phyloP scores from a whole-genome alignment of 192 early-diverging fungal species.

The Linderina pennispora region DNA sequence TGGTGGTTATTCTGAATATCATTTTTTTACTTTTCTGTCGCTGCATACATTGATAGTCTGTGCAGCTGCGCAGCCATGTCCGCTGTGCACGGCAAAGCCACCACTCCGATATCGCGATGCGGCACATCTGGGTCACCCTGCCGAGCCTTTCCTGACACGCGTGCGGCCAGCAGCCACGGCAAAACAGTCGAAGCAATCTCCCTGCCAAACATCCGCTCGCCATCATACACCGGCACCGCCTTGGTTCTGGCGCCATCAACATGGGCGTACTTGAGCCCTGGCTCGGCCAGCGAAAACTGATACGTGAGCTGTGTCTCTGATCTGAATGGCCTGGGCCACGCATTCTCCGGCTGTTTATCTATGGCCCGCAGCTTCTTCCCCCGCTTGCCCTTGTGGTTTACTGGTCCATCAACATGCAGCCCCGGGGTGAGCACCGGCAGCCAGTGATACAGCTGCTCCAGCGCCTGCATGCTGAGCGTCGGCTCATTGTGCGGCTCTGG shows the following conservation, averaged over 20 bases:
- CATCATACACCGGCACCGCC: conserved; percentile 23
- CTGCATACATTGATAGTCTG: conserved; percentile 6
- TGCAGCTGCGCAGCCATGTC: conserved; percentile 28
- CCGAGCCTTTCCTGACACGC: neutral
- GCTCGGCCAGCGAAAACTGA: conserved; percentile 4
- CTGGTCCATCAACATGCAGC: neutral
- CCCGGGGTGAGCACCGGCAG: conserved; percentile 12
- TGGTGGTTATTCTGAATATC: no score
- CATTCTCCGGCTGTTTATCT: neutral
- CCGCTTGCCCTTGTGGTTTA: no score
- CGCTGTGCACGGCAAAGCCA: conserved; percentile 31
- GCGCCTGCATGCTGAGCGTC: conserved; percentile 8
- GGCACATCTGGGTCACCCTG: neutral
- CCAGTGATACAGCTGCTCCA: conserved; percentile 9
- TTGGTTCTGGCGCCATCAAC: conserved; percentile 6
- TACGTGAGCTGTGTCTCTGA: conserved; percentile 1
- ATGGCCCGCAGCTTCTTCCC: neutral
- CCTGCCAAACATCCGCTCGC: conserved; percentile 14
- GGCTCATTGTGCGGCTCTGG: conserved; percentile 19
- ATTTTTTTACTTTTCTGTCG: no score
- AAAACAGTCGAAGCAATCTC: conserved; percentile 4
- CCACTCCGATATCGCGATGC: conserved; percentile 18
- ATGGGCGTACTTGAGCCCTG: neutral
- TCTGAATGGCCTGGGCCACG: neutral
- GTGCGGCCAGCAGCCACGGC: conserved; percentile 22